These are phyloP conservation scores for Mariannaea sp. DNA, from an alignment of 2,329 filamentous ascomycete species.

Conservation along the genomic window DNA sequence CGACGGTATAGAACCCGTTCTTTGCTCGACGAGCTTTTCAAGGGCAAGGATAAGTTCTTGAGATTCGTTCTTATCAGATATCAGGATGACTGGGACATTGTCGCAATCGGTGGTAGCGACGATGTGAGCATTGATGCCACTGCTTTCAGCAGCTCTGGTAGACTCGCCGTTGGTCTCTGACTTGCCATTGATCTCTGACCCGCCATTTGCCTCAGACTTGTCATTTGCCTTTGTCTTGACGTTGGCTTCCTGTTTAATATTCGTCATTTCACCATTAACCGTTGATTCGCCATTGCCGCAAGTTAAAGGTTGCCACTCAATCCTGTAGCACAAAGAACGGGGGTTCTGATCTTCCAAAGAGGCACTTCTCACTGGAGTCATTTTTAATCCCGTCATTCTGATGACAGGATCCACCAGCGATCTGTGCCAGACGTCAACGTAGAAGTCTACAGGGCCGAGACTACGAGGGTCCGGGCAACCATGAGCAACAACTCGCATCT, in stretches of 20 bases:
- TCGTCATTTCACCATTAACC: not conserved
- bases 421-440: constrained; percentile 42
- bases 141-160: not conserved
- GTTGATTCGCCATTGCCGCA: not conserved
- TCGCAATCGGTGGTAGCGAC: constrained; percentile 37
- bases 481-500: constrained; percentile 36
- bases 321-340: constrained; percentile 49
- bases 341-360: constrained; percentile 23
- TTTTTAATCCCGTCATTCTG: constrained; percentile 44
- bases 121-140: constrained; percentile 11
- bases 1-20: constrained; percentile 22
- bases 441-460: constrained; percentile 41
- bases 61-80: no score
- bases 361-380: constrained; percentile 50
- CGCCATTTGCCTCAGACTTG: no score
- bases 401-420: constrained; percentile 40
- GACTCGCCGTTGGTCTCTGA: no score
- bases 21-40: no score
- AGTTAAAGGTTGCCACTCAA: constrained; percentile 49
- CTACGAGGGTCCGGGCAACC: constrained; percentile 31
- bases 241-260: no score
- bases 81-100: no score
- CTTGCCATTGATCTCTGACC: no score
- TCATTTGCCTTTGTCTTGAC: no score
- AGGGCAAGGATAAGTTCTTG: no score